These are phyloP conservation scores for Aspergillus asperescens DNA, from an alignment of 495 filamentous ascomycete species.

Conservation along the genomic window DNA sequence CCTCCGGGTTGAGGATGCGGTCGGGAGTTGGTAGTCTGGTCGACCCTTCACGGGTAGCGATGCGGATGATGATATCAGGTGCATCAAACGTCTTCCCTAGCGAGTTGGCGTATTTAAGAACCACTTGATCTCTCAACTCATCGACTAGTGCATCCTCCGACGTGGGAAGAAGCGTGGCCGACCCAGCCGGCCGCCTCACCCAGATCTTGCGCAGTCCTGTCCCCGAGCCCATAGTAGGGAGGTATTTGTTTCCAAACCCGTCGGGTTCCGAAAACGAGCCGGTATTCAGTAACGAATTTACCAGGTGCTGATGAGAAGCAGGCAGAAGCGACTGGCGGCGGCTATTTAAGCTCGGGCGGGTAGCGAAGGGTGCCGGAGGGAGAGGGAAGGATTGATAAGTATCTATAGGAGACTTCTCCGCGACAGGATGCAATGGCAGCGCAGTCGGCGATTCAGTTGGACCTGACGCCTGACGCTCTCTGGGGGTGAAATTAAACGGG, in stretches of 20 bases:
- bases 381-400: slow-evolving; percentile 19
- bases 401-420: slow-evolving; percentile 23
- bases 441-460: slow-evolving; percentile 25
- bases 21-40: slow-evolving; percentile 49
- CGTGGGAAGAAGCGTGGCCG: slow-evolving; percentile 81
- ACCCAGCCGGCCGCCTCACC: slow-evolving; percentile 81
- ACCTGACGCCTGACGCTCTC: slow-evolving; percentile 16
- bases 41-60: slow-evolving; percentile 48
- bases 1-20: slow-evolving; percentile 76
- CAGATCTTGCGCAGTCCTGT: slow-evolving; percentile 76
- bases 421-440: slow-evolving; percentile 31
- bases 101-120: slow-evolving; percentile 90
- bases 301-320: slow-evolving; percentile 39
- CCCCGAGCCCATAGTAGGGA: slow-evolving; percentile 20
- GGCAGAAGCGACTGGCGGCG: slow-evolving; percentile 51
- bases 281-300: slow-evolving; percentile 37
- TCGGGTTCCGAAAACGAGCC: slow-evolving; percentile 24
- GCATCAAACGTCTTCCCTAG: slow-evolving; percentile 83
- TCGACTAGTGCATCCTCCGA: slow-evolving; percentile 88
- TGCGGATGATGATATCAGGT: slow-evolving; percentile 72
- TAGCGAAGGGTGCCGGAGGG: slow-evolving; percentile 19
- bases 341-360: slow-evolving; percentile 39
- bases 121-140: slow-evolving; percentile 86
- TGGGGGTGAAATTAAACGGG: slow-evolving; percentile 23
- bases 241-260: slow-evolving; percentile 18